Conservation (phyloP, 305 asterid species). For the Euphrasia arctica region DNA sequence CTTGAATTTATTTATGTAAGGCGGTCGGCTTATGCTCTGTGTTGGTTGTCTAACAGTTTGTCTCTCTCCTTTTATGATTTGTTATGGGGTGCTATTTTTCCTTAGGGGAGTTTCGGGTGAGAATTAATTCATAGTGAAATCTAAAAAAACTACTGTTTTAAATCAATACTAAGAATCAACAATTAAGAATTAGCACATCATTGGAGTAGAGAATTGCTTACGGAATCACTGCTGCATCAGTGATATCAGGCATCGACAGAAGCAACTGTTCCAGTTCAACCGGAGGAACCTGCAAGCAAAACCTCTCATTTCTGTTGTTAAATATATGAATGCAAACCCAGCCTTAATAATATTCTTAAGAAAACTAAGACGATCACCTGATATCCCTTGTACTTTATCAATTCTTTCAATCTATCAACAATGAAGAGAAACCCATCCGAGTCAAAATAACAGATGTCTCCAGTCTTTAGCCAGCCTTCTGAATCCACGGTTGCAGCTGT, state of each 20-base stretch:
- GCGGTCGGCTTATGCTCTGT: too few species aligned
- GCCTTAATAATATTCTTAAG: background rate
- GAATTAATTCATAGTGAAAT: too few species aligned
- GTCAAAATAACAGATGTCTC: slow-evolving; percentile 80
- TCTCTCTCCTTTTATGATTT: too few species aligned
- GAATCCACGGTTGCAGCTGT: slow-evolving; percentile 64
- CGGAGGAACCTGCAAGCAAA: slow-evolving; percentile 76
- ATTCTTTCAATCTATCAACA: slow-evolving; percentile 72
- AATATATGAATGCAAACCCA: too few species aligned
- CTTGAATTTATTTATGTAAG: too few species aligned
- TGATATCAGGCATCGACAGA: slow-evolving; percentile 61
- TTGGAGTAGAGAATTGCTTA: slow-evolving; percentile 32
- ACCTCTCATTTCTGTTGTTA: background rate
- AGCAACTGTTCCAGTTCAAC: slow-evolving; percentile 78
- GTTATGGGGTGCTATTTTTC: too few species aligned
- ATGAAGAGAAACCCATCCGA: slow-evolving; percentile 61
- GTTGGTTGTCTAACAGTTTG: too few species aligned
- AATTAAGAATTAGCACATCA: too few species aligned
- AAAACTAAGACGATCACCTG: slow-evolving; percentile 42
- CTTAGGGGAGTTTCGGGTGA: too few species aligned
- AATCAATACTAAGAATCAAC: background rate
- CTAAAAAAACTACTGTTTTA: too few species aligned
- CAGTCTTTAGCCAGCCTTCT: slow-evolving; percentile 83
- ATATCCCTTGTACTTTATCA: slow-evolving; percentile 78
- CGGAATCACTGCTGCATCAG: slow-evolving; percentile 93